Conservation (phyloP, 768 basidiomycete genomes). For the Ramaria sp. region DNA sequence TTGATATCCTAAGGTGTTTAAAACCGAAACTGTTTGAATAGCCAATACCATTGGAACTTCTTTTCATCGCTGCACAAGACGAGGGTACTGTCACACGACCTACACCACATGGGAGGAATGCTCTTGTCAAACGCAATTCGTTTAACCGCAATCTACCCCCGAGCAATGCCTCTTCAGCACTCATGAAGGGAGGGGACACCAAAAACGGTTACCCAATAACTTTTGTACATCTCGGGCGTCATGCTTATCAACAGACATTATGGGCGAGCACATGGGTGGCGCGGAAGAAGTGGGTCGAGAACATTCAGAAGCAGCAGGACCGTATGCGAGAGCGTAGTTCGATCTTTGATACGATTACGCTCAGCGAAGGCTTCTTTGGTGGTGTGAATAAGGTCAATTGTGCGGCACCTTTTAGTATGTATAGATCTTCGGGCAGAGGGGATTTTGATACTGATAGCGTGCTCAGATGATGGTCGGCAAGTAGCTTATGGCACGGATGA, state of each 20-base stretch:
- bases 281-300: constrained; percentile 91
- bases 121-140: constrained; percentile 34
- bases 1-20: not conserved
- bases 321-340: constrained; percentile 70
- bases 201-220: constrained; percentile 90
- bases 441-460: not conserved
- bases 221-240: constrained; percentile 87
- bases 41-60: constrained; percentile 94
- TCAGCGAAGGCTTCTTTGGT: constrained; percentile 84
- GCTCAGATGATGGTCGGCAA: constrained; percentile 62
- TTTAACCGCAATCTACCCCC: constrained; percentile 29
- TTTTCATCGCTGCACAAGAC: constrained; percentile 71
- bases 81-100: constrained; percentile 29
- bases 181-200: constrained; percentile 29
- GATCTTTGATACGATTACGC: constrained; percentile 74
- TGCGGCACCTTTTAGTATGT: constrained; percentile 80
- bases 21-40: constrained; percentile 19
- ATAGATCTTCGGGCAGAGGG: not conserved
- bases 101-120: constrained; percentile 15
- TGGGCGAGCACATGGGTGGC: constrained; percentile 81
- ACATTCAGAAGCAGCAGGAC: constrained; percentile 84
- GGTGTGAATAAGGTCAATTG: constrained; percentile 86
- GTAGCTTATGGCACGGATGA: constrained; percentile 97
- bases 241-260: constrained; percentile 83
- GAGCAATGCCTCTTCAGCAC: constrained; percentile 37